phyloP scores from a whole-genome alignment of 2,329 filamentous ascomycete genomes.

The Colletotrichum godetiae region DNA sequence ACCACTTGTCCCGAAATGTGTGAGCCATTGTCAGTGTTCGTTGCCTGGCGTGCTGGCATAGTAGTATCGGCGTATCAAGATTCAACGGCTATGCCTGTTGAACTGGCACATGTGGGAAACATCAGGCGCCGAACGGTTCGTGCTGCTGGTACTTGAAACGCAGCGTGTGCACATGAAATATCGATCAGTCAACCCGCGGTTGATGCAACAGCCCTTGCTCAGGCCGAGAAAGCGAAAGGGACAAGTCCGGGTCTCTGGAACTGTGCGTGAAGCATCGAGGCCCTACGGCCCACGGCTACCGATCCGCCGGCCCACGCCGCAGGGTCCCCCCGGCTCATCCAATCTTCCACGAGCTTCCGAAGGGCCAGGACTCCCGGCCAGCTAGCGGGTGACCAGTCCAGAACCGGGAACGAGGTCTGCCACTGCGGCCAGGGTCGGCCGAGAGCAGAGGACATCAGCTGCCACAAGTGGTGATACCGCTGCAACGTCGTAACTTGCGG shows the following conservation, averaged over 20 bases:
- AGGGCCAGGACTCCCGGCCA: slow-evolving; percentile 23
- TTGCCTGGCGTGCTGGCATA: neutral
- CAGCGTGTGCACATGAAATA: slow-evolving; percentile 2
- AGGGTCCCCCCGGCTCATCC: slow-evolving; percentile 32
- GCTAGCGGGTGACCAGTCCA: slow-evolving; percentile 21
- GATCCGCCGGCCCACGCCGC: slow-evolving; percentile 26
- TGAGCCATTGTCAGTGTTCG: neutral
- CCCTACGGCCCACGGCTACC: slow-evolving; percentile 13
- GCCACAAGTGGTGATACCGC: slow-evolving; percentile 22
- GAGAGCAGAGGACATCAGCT: slow-evolving; percentile 19
- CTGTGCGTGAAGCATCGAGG: neutral
- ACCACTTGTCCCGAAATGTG: neutral
- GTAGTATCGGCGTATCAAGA: neutral
- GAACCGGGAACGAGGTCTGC: slow-evolving; percentile 23
- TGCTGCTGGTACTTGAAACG: slow-evolving; percentile 16
- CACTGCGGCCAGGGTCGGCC: slow-evolving; percentile 7
- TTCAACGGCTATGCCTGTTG: neutral
- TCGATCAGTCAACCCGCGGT: slow-evolving; percentile 12
- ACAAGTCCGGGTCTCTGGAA: slow-evolving; percentile 27
- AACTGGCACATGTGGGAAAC: slow-evolving; percentile 7
- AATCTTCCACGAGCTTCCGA: slow-evolving; percentile 32
- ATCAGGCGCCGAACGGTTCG: neutral
- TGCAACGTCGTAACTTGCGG: slow-evolving; percentile 32
- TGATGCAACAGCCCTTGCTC: slow-evolving; percentile 5
- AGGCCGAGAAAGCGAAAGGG: slow-evolving; percentile 16